These are phyloP conservation scores for Cyclocybe aegerita DNA, from an alignment of 768 basidiomycete species.

Conservation along the genomic window DNA sequence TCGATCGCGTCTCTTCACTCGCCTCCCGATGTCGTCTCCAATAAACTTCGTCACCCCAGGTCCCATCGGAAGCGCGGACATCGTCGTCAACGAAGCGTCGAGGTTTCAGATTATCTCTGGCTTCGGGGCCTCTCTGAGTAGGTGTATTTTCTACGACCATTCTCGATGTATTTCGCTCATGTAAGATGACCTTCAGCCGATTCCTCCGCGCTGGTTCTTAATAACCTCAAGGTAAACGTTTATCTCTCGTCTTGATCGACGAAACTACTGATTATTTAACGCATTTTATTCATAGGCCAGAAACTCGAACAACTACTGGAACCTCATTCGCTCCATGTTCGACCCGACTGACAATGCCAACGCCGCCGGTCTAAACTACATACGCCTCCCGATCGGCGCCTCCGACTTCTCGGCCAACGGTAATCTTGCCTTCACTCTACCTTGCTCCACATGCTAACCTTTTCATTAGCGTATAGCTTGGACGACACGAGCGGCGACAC, in stretches of 20 bases:
- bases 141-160: neutral
- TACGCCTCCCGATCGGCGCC: slow-evolving; percentile 71
- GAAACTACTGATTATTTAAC: neutral
- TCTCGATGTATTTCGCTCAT: neutral
- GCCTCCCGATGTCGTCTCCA: slow-evolving; percentile 40
- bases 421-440: slow-evolving; percentile 18
- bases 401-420: slow-evolving; percentile 67
- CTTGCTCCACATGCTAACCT: neutral
- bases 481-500: slow-evolving; percentile 66
- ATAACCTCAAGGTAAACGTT: slow-evolving; percentile 57
- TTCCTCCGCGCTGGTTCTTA: slow-evolving; percentile 62
- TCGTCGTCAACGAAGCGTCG: slow-evolving; percentile 52
- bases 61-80: slow-evolving; percentile 57
- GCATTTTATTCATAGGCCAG: slow-evolving; percentile 30
- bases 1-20: slow-evolving; percentile 50
- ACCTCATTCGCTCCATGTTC: slow-evolving; percentile 59
- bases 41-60: slow-evolving; percentile 64
- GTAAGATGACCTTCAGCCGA: slow-evolving; percentile 47
- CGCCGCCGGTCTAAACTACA: slow-evolving; percentile 66
- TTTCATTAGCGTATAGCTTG: slow-evolving; percentile 55
- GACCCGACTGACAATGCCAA: slow-evolving; percentile 58
- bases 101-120: slow-evolving; percentile 66
- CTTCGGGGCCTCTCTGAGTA: slow-evolving; percentile 68
- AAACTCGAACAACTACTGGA: slow-evolving; percentile 58
- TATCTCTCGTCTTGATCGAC: neutral